A percentile compares a stretch with the other conserved stretches of the same genome.
Conservation (phyloP, 805 yeast species). For the Lachancea sp. region DNA sequence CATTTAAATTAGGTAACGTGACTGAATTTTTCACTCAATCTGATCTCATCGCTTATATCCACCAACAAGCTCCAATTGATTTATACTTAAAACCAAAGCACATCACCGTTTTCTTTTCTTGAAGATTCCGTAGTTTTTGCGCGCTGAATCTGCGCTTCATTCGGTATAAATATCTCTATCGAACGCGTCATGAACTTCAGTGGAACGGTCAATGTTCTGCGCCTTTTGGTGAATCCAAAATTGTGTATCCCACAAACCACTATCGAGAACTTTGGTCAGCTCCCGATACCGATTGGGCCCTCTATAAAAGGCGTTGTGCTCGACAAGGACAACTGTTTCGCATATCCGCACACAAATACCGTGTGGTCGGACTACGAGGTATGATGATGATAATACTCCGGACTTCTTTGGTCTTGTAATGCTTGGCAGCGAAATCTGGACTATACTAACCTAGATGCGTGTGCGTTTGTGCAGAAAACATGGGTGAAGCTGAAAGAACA, state of each 20-base stretch:
- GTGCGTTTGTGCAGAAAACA: conserved; percentile 27
- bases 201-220: conserved; percentile 64
- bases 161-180: background rate
- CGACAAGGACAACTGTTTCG: conserved; percentile 95
- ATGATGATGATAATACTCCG: conserved; percentile 12
- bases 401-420: too few relatives aligned
- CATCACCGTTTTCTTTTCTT: too few relatives aligned
- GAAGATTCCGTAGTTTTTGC: too few relatives aligned
- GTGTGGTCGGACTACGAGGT: conserved; percentile 68
- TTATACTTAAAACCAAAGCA: too few relatives aligned
- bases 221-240: conserved; percentile 56
- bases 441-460: conserved; percentile 9
- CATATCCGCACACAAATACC: conserved; percentile 69
- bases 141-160: too few relatives aligned
- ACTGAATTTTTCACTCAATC: background rate
- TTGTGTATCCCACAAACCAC: conserved; percentile 60
- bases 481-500: conserved; percentile 51
- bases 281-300: conserved; percentile 41
- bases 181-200: conserved; percentile 50
- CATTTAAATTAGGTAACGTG: background rate
- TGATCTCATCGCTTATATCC: background rate
- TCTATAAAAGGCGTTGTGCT: conserved; percentile 69
- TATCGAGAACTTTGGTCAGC: conserved; percentile 50
- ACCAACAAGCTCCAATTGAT: background rate
- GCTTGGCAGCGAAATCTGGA: background rate